phyloP scores from a whole-genome alignment of 495 filamentous ascomycete species.

The Xylaria acuta region DNA sequence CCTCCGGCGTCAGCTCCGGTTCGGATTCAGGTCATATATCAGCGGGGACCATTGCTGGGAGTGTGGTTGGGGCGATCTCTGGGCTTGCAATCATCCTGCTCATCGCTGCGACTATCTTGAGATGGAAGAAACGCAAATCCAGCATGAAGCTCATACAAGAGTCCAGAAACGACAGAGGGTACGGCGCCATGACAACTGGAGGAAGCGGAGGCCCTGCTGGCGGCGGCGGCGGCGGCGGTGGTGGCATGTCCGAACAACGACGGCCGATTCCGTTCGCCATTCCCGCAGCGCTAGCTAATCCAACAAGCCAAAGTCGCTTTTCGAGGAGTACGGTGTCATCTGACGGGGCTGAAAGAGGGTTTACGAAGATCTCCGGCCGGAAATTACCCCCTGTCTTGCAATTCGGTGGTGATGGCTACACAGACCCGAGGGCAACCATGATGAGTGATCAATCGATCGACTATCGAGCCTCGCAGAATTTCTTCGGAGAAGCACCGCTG shows the following conservation, averaged over 20 bases:
- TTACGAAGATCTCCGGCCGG: slow-evolving; percentile 68
- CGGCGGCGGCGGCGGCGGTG: slow-evolving; percentile 18
- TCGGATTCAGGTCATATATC: slow-evolving; percentile 26
- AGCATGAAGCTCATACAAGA: slow-evolving; percentile 43
- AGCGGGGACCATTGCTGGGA: slow-evolving; percentile 60
- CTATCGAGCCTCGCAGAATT: slow-evolving; percentile 56
- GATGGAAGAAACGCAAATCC: slow-evolving; percentile 59
- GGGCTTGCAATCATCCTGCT: slow-evolving; percentile 65
- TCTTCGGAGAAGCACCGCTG: slow-evolving; percentile 44
- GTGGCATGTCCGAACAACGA: slow-evolving; percentile 51
- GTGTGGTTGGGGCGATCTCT: slow-evolving; percentile 70
- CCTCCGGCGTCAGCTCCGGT: slow-evolving; percentile 16
- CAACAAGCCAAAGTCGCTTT: slow-evolving; percentile 54
- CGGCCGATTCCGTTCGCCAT: slow-evolving; percentile 62
- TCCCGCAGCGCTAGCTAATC: slow-evolving; percentile 59
- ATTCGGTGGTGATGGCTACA: slow-evolving; percentile 73
- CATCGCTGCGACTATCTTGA: slow-evolving; percentile 59
- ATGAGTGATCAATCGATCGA: slow-evolving; percentile 55
- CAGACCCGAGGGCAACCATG: slow-evolving; percentile 58
- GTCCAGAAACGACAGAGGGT: slow-evolving; percentile 36
- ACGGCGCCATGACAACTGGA: slow-evolving; percentile 37
- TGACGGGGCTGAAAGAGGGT: slow-evolving; percentile 56
- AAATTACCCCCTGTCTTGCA: slow-evolving; percentile 75
- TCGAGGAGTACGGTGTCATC: slow-evolving; percentile 53
- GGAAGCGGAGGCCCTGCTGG: slow-evolving; percentile 39